Base-by-base conservation (phyloP, 257 asterid species). In the Asclepias syriaca region DNA sequence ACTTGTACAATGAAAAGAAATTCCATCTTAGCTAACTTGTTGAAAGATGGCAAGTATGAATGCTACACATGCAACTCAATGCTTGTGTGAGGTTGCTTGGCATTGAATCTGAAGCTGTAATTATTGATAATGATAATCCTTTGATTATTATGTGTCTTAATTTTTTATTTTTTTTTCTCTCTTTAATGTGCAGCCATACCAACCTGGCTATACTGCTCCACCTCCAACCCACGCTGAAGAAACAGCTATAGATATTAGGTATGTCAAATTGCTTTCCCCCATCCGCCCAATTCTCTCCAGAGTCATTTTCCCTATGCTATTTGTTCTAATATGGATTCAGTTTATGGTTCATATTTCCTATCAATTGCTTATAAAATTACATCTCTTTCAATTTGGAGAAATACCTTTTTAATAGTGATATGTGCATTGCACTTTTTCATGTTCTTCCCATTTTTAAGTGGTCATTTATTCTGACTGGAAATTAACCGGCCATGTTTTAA, bases 201-300 rank as follows among this genome's bases (percentile, higher is more conserved):
- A 82, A 56, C 86, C 88, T 51, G 85, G 85, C 68, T 84, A 84
- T 76, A 82, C 84, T 74, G 83, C 86, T 82, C 88, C 79, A 0
- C 85, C 86, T 34, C 78, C 80, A 54, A 68, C 73, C 10, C 75
- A 68, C 8, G 37, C 82, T 71, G 88, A 82, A 34, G 88, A 84
- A 39, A 77, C 83, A n/a, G 15, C 82, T 71, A 82, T 84, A 64
- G 86, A 83, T 60, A 75, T 84, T 55, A 75, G 85, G 86, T 73
- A 84, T n/a, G 76, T 65, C 46, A 15, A 53, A 69, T 53, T 68
- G 49, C 37, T 13, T 50, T 46, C 12, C 6, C 4, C n/a, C 21
- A 5, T 6, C 11, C 45, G 24, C 16, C 34, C 6, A 3, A 7
- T 5, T 4, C 7, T 4, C 51, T 37, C 16, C 45, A 43, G 48